Evolutionary conservation across 2,329 filamentous ascomycete genomes (phyloP).

Genomic region (Alternaria tenuissima): DNA sequence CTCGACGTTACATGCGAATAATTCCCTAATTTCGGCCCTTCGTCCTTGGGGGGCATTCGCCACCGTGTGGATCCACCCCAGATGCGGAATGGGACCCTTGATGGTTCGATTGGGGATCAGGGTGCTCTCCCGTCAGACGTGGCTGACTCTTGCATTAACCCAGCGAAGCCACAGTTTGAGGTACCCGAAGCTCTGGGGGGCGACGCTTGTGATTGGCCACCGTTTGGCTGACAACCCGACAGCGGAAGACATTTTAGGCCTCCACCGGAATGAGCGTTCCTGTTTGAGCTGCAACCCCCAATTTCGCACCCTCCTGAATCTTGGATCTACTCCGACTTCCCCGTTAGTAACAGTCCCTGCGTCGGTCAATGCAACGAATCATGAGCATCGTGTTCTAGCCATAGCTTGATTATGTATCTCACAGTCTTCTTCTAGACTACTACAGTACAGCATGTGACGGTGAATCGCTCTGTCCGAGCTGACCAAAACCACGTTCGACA

Average conservation of each 20-base stretch:
- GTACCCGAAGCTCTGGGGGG: constrained; percentile 10
- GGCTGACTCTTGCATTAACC: constrained; percentile 27
- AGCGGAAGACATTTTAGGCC: constrained; percentile 15
- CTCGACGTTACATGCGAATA: constrained; percentile 21
- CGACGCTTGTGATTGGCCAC: constrained; percentile 23
- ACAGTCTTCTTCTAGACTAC: neutral
- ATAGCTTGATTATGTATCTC: neutral
- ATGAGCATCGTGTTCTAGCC: constrained; percentile 18
- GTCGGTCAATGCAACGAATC: constrained; percentile 4
- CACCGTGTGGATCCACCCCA: constrained; percentile 12
- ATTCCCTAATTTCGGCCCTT: constrained; percentile 21
- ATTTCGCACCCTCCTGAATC: constrained; percentile 8
- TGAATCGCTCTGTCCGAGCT: neutral
- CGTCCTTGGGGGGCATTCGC: constrained; percentile 8
- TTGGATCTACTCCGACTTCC: constrained; percentile 10
- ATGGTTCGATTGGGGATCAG: constrained; percentile 7
- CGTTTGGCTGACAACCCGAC: constrained; percentile 17
- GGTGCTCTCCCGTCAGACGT: constrained; percentile 19
- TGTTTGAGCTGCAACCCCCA: constrained; percentile 5
- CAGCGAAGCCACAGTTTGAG: constrained; percentile 26
- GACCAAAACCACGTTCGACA: neutral
- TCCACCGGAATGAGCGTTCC: constrained; percentile 18
- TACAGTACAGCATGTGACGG: neutral
- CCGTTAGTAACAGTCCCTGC: constrained; percentile 6
- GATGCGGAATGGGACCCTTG: constrained; percentile 1